phyloP scores from a whole-genome alignment of 2,329 filamentous ascomycete genomes.

The Fusarium torulosum region DNA sequence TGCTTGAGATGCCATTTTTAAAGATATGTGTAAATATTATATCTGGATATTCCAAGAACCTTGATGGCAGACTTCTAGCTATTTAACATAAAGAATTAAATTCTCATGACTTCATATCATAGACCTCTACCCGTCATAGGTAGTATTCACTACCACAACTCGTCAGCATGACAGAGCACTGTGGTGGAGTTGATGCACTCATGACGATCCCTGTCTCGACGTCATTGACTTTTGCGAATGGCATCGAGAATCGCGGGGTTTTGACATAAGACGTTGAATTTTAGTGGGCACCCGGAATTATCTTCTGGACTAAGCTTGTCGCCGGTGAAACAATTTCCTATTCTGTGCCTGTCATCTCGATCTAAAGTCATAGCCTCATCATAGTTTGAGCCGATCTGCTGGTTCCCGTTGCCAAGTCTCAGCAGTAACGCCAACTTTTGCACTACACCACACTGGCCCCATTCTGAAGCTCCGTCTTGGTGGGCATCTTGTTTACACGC shows the following conservation, averaged over 20 bases:
- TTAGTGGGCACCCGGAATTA: constrained; percentile 15
- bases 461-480: constrained; percentile 79
- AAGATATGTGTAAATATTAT: constrained; percentile 7
- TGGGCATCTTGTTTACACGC: constrained; percentile 83
- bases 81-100: constrained; percentile 9
- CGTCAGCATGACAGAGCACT: constrained; percentile 30
- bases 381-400: constrained; percentile 9
- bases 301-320: constrained; percentile 12
- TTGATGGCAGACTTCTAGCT: neutral
- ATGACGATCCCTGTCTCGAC: constrained; percentile 38
- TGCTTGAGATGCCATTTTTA: constrained; percentile 64
- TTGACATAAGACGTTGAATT: neutral
- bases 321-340: constrained; percentile 26
- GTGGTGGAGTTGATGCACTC: constrained; percentile 31
- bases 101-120: constrained; percentile 24
- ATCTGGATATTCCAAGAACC: neutral
- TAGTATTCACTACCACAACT: constrained; percentile 4
- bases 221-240: constrained; percentile 36
- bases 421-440: constrained; percentile 49
- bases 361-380: constrained; percentile 21
- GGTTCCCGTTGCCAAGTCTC: constrained; percentile 35
- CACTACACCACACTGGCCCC: constrained; percentile 65
- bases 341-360: constrained; percentile 31
- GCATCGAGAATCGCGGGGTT: constrained; percentile 3
- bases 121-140: constrained; percentile 19